These are phyloP conservation scores for Hypoxylon lienhwacheense DNA, from an alignment of 495 filamentous ascomycete species.

Conservation along the genomic window DNA sequence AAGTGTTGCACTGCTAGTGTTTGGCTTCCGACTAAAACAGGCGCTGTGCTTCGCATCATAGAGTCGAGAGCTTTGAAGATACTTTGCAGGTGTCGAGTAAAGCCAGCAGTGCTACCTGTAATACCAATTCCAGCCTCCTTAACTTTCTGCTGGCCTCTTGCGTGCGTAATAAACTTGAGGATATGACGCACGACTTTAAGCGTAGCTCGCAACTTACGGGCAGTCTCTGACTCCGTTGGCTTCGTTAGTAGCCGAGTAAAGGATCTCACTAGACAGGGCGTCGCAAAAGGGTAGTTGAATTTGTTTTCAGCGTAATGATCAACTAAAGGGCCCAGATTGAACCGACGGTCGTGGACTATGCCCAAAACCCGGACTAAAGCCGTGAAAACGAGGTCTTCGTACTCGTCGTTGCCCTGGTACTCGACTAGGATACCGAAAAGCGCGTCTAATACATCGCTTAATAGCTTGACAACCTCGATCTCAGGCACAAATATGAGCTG, in stretches of 20 bases:
- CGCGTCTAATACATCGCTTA: slow-evolving; percentile 87
- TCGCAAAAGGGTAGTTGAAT: slow-evolving; percentile 94
- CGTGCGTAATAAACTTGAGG: slow-evolving; percentile 92
- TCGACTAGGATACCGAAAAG: slow-evolving; percentile 90
- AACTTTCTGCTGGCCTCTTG: slow-evolving; percentile 78
- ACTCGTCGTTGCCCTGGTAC: slow-evolving; percentile 83
- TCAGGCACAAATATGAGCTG: slow-evolving; percentile 91
- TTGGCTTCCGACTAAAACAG: slow-evolving; percentile 87
- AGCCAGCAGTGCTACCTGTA: slow-evolving; percentile 71
- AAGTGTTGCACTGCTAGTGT: slow-evolving; percentile 96
- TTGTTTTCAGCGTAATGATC: slow-evolving; percentile 86
- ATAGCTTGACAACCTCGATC: slow-evolving; percentile 93
- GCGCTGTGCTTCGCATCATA: slow-evolving; percentile 83
- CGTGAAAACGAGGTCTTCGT: slow-evolving; percentile 90
- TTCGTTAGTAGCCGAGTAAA: slow-evolving; percentile 80
- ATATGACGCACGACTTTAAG: slow-evolving; percentile 94
- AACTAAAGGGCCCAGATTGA: slow-evolving; percentile 85
- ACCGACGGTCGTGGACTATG: slow-evolving; percentile 91
- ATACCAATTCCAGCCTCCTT: slow-evolving; percentile 91
- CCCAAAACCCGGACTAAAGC: slow-evolving; percentile 86
- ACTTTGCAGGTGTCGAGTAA: slow-evolving; percentile 77
- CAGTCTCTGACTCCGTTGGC: slow-evolving; percentile 74
- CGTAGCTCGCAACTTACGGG: slow-evolving; percentile 82
- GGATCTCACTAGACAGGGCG: slow-evolving; percentile 85
- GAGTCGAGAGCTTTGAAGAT: slow-evolving; percentile 89